Base-by-base conservation (phyloP, 2,329 filamentous ascomycete species). In the Apiospora malaysiana region DNA sequence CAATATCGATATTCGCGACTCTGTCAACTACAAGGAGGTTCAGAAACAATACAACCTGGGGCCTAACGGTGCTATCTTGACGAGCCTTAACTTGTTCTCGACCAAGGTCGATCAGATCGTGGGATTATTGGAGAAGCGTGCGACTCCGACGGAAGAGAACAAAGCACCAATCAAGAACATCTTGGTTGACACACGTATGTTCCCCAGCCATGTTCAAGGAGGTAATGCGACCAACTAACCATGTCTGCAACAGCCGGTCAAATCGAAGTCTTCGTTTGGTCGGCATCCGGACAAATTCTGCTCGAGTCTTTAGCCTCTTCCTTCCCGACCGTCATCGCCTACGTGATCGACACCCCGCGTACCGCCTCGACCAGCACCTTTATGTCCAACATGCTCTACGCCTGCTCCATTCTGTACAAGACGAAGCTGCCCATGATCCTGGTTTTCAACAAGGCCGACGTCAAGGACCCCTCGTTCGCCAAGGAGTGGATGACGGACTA, bases 401-500 rank as follows among this genome's bases (percentile, higher is more conserved):
- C 96, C 27, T 98, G 96, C 86, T 97, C 93, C 72, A 99, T 99
- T 74, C 89, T 99, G 21, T 99, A 99, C 89, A 98, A 98, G 86
- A 98, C 95, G 1, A 97, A 97, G 81, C 87, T 99, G 0, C 96
- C 96, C 32, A 99, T 99, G 96, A 97, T 99, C 69, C 85, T 99
- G 9, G 96, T 99, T 14, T 98, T 99, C 87, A 99, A 99, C 86
- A 99, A 99, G 85, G 98, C 95, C 0, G 96, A 99, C 78, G 94
- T 97, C 56, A 94, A 97, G 81, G 93, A 97, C 77, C 94, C 94
- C 0, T 88, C 89, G 37, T 97, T 97, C 78, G 96, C 95, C 1
- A 96, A 95, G 83, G 94, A 98, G 79, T 99, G 97, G 96, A 99
- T 99, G 96, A 97, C 95, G 7, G 95, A 99, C 81, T 99, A 98